Evolutionary conservation across 139 green algal species (phyloP), one percentile per base, ranked within the genome.

Genomic region (Coccomyxa sp.): DNA sequence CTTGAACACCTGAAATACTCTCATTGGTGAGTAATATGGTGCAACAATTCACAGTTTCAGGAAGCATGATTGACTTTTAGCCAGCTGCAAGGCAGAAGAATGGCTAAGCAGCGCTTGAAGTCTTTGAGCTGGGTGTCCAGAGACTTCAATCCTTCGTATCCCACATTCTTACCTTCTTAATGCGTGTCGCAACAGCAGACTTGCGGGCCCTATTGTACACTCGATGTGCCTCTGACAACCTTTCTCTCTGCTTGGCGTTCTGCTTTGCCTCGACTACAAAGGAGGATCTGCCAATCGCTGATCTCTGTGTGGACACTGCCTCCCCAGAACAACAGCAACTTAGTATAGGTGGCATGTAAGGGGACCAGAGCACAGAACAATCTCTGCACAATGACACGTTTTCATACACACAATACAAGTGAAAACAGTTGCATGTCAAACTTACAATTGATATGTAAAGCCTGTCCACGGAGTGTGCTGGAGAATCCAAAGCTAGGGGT

Each of bases 181-280:
- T 94, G 77, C 93, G 83, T 13, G 95, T 98, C 21, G 90, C 89
- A 67, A 95, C 88, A 23, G 93, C 94, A 67, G 90, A 95, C 90
- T 96, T 97, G 76, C 89, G 86, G 57, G 82, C 75, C 90, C 95
- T 97, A 90, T 98, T 98, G 77, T 91, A 88, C 82, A 93, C 60
- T 9, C 95, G 86, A 16, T 86, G 77, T 82, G 90, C 93, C 88
- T 94, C 93, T 11, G 82, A 32, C 21, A 84, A 86, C 27, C 88
- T 88, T 83, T 92, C 82, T 75, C 92, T 87, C 83, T 92, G 88
- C 32, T 88, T 79, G 12, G 87, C 84, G 80, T 92, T 93, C 84
- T 92, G 90, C 81, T 89, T 90, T 28, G 88, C 85, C 16, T 84
- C 77, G 27, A 91, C 79, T 18, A 81, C 27, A 27, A 81, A 25